Evolutionary conservation across 2,329 filamentous ascomycete genomes (phyloP), one percentile per base, ranked within the genome.

Genomic region (Aspergillus quadricinctus): DNA sequence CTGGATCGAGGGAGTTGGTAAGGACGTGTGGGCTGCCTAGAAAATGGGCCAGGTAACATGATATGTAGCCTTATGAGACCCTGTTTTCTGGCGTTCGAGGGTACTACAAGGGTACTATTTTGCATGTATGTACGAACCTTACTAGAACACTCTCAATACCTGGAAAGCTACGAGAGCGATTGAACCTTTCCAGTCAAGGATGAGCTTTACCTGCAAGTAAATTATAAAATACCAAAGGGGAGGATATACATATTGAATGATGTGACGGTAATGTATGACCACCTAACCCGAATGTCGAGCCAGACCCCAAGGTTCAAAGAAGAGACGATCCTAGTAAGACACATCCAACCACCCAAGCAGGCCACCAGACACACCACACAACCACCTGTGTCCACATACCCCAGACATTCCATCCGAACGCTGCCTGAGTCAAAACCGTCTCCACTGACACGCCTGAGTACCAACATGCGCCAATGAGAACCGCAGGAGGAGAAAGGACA

Each of bases 281-380:
- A 43, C 4, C n/a, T 9, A 21, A 8, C 40, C 8, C 3, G n/a
- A 43, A 43, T 21, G 41, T 11, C 8, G 41, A 45, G 41, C 2
- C n/a, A 19, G 8, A 43, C 14, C 31, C 28, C 11, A 7, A 14
- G 31, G 9, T 28, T 48, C 41, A 63, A 49, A 74, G 70, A 46
- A 76, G 53, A 3, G 71, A 74, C 29, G 68, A 70, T 23, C 68
- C 71, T 49, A 75, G 52, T 29, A 73, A 55, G 0, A 73, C 65
- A 57, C 68, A 70, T 4, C 78, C 89, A 6, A 86, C 82, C 40
- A 94, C 72, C 92, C 92, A 97, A 7, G 90, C 91, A 0, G 92
- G 92, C 88, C 91, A 94, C 92, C 92, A 97, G 46, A 96, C 86
- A 70, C 91, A 89, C 90, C 92, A 96, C n/a, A 96, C 82, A 10